Base-by-base conservation (phyloP, 139 green algal species). In the Mychonastes homosphaera region DNA sequence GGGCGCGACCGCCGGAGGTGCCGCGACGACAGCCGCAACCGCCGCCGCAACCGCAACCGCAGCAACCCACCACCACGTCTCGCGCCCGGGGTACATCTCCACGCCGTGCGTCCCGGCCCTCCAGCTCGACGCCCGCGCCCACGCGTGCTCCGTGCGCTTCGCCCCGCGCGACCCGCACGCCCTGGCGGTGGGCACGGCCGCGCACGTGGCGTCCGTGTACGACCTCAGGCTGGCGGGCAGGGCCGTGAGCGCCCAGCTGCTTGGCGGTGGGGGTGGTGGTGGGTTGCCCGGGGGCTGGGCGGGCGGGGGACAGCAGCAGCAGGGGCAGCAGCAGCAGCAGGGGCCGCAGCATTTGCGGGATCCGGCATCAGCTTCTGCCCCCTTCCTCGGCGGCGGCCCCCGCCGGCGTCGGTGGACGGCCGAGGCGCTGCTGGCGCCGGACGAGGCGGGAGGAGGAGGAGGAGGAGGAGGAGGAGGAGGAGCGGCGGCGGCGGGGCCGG, bases 71-170 rank as follows among this genome's bases (percentile, higher is more conserved):
- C 32, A 9, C 12, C 52, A 78, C 65, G 38, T 78, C 16, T 78
- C 65, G 71, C 59, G 43, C 44, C 34, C 56, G 30, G 34, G 46
- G 26, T 34, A 65, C n/a, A n/a, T n/a, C n/a, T 47, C 52, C 26
- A 28, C 23, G 15, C 51, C 64, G 23, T 32, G 43, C 1, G 6
- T 13, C 9, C 52, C 68, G 24, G 36, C 51, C 21, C 15, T 63
- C 19, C 46, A 43, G 32, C 70, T 95, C 2, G 70, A 92, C 62
- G 48, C 84, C 16, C 62, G 73, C 24, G 80, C 84, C 52, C 92
- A 96, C 63, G 86, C 96, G 49, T 97, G 90, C 80, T 80, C 67
- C 33, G 82, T 95, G 4, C 73, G 86, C 38, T 96, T 81, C 68
- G 78, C 71, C 48, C 88, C 90, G 1, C 39, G 26, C 6, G 23